Evolutionary conservation across 1,284 basidiomycete species (phyloP).

Genomic region (Pseudozyma thailandica): DNA sequence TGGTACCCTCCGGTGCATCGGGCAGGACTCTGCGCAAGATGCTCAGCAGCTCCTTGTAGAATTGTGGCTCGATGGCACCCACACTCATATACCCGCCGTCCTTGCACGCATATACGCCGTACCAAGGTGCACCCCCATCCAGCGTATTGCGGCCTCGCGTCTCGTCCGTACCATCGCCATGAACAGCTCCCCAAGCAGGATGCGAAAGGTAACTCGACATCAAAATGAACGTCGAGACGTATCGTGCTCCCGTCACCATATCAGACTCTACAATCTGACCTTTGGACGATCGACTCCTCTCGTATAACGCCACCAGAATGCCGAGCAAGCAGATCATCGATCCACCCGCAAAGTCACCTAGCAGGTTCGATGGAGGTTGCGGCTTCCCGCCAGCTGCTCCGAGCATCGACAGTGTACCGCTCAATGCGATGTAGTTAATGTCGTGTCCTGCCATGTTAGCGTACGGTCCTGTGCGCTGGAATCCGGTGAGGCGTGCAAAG

Average conservation of each 20-base stretch:
- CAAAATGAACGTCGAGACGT: conserved; percentile 78
- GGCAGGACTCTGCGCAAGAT: conserved; percentile 47
- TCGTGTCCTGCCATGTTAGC: conserved; percentile 74
- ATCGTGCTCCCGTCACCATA: conserved; percentile 84
- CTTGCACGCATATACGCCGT: conserved; percentile 78
- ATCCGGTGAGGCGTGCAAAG: conserved; percentile 68
- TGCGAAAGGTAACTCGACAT: conserved; percentile 70
- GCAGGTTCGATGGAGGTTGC: conserved; percentile 78
- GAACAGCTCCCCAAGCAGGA: conserved; percentile 69
- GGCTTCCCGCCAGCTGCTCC: conserved; percentile 73
- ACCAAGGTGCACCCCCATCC: conserved; percentile 83
- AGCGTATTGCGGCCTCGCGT: conserved; percentile 72
- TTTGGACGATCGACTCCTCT: conserved; percentile 73
- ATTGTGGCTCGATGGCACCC: conserved; percentile 46
- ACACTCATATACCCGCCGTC: conserved; percentile 81
- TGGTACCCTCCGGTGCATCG: conserved; percentile 20
- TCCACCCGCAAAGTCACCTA: conserved; percentile 85
- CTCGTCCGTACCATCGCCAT: conserved; percentile 70
- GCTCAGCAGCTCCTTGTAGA: conserved; percentile 47
- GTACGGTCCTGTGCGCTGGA: conserved; percentile 62
- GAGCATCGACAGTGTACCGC: conserved; percentile 75
- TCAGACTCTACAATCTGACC: conserved; percentile 82
- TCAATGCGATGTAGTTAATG: conserved; percentile 85
- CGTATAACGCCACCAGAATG: conserved; percentile 79
- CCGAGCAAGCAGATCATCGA: conserved; percentile 79